Conservation (phyloP, 352 stramenopile genomes). For the Globisporangium camurandrum region DNA sequence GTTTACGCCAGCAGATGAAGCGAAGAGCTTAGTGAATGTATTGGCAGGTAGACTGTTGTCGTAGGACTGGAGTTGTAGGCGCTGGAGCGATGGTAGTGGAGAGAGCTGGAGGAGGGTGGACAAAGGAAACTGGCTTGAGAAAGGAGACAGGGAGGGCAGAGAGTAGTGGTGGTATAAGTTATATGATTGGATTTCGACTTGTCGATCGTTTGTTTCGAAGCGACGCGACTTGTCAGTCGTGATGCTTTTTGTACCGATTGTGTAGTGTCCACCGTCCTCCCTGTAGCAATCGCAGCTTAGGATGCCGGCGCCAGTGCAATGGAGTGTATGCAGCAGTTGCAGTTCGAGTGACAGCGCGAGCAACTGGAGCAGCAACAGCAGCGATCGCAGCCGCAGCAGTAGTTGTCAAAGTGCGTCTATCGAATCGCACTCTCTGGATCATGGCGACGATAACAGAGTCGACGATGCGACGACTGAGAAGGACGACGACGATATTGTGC, state of each 20-base stretch:
- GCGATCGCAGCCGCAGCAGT: no score
- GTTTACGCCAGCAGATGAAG: conserved; percentile 69
- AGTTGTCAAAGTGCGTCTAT: no score
- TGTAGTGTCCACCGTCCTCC: no score
- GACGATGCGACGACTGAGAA: background rate
- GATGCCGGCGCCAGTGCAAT: conserved; percentile 2
- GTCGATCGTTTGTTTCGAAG: no score
- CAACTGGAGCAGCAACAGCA: background rate
- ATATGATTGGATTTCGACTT: no score
- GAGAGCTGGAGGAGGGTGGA: no score
- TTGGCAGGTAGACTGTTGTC: conserved; percentile 48
- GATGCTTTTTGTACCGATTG: background rate
- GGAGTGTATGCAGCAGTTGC: background rate
- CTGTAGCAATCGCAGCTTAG: background rate
- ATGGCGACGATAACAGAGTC: background rate
- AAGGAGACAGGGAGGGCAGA: no score
- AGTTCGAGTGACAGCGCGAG: background rate
- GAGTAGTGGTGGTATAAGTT: background rate
- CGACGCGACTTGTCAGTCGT: background rate
- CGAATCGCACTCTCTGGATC: no score
- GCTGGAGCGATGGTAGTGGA: no score
- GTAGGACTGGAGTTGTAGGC: no score
- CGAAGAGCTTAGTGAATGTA: conserved; percentile 70
- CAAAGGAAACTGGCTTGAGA: no score
- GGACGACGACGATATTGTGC: conserved; percentile 3